Evolutionary conservation across 371 early-diverging fungal genomes (phyloP).

Genomic region (Conidiobolus incongruus): DNA sequence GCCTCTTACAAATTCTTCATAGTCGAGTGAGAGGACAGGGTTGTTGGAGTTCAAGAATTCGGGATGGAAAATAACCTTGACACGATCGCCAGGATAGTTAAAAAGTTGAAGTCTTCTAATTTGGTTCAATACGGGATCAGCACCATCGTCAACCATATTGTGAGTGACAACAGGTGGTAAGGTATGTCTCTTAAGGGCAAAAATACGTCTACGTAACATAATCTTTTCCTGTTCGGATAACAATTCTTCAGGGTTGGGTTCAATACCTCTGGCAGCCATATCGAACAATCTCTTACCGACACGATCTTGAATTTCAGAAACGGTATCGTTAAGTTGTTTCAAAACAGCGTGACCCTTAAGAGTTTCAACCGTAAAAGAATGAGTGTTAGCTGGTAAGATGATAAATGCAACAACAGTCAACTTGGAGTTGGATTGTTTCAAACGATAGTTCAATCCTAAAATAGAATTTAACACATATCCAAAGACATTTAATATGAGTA

Average conservation of each 20-base stretch:
- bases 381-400: slow-evolving; percentile 76
- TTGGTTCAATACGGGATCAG: slow-evolving; percentile 68
- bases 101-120: slow-evolving; percentile 63
- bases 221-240: slow-evolving; percentile 69
- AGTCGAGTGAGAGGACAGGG: slow-evolving; percentile 78
- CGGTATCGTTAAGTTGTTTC: slow-evolving; percentile 81
- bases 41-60: slow-evolving; percentile 87
- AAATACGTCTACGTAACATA: slow-evolving; percentile 74
- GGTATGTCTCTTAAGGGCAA: slow-evolving; percentile 63
- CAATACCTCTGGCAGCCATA: slow-evolving; percentile 22
- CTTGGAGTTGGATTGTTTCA: slow-evolving; percentile 59
- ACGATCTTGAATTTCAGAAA: slow-evolving; percentile 55
- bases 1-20: slow-evolving; percentile 94
- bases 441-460: slow-evolving; percentile 56
- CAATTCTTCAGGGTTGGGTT: slow-evolving; percentile 16
- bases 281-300: slow-evolving; percentile 80
- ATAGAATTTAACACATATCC: neutral
- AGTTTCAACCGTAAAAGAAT: slow-evolving; percentile 83
- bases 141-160: slow-evolving; percentile 71
- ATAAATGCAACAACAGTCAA: slow-evolving; percentile 88
- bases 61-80: slow-evolving; percentile 91
- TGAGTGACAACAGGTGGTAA: slow-evolving; percentile 91
- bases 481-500: neutral
- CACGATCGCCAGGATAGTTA: slow-evolving; percentile 74
- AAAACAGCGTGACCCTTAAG: slow-evolving; percentile 91